A percentile compares a stretch with the other conserved stretches of the same genome.
These are phyloP conservation scores for Neofusicoccum kwambonambiense DNA, from an alignment of 2,329 filamentous ascomycete species.

Conservation along the genomic window DNA sequence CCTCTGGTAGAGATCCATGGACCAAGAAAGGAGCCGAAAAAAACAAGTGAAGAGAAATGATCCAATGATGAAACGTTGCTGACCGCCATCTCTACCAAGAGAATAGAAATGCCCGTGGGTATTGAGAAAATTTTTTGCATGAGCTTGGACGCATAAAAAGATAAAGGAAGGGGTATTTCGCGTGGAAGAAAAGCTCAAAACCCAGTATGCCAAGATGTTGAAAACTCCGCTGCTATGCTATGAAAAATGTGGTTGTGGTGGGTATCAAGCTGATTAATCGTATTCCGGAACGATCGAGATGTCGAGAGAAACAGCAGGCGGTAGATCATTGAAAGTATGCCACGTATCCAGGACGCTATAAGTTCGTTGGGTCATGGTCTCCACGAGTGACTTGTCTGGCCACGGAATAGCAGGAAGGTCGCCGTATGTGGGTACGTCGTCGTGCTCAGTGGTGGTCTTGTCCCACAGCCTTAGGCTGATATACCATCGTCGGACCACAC, in stretches of 20 bases:
- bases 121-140: not conserved
- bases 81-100: not conserved
- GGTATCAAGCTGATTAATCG: conserved; percentile 13
- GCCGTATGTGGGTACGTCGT: not conserved
- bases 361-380: conserved; percentile 3
- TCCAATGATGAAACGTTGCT: not conserved
- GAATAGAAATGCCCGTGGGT: not conserved
- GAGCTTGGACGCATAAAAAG: not conserved
- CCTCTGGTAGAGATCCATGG: not conserved
- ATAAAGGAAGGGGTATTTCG: conserved; percentile 15
- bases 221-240: conserved; percentile 18
- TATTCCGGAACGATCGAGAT: not conserved
- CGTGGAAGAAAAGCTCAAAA: conserved; percentile 1
- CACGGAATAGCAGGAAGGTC: conserved; percentile 7
- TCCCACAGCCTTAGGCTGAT: conserved; percentile 14
- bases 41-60: not conserved
- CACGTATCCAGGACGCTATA: conserved; percentile 16
- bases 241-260: conserved; percentile 2
- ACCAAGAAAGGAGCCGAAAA: not conserved
- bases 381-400: not conserved
- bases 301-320: conserved; percentile 15
- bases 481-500: conserved; percentile 12
- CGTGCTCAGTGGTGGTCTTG: not conserved
- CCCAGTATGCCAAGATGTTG: conserved; percentile 3
- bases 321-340: conserved; percentile 13